phyloP scores from a whole-genome alignment of 176 grass and related monocot species.

The Oryza punctata region DNA sequence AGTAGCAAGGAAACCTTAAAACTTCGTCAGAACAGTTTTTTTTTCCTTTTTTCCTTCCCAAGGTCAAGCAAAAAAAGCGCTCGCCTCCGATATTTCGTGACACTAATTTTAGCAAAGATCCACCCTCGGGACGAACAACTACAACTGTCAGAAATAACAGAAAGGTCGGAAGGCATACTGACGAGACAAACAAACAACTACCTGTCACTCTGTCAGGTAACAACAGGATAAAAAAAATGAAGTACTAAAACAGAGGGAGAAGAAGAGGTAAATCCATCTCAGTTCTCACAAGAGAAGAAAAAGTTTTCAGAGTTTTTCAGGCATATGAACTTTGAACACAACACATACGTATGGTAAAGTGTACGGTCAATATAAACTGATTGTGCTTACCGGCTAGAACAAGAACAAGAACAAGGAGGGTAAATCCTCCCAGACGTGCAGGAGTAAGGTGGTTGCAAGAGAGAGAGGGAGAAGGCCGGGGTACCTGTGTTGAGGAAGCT shows the following conservation, averaged over 20 bases:
- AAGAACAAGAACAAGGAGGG: neutral
- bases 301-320: neutral
- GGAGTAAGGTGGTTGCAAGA: neutral
- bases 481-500: slow-evolving; percentile 36
- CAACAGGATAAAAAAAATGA: neutral
- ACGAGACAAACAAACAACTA: neutral
- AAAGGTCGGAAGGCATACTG: neutral
- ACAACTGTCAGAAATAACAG: slow-evolving; percentile 28
- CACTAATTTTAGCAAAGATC: slow-evolving; percentile 50
- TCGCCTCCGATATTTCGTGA: neutral
- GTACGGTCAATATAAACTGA: neutral
- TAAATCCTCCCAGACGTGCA: neutral
- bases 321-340: neutral
- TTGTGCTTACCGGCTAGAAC: neutral
- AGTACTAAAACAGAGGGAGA: neutral
- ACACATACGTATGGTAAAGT: too few species aligned
- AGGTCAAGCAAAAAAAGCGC: slow-evolving; percentile 20
- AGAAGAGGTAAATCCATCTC: neutral
- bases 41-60: slow-evolving; percentile 16
- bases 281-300: neutral
- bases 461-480: neutral
- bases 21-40: slow-evolving; percentile 17
- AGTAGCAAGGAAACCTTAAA: slow-evolving; percentile 41
- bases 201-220: neutral
- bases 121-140: slow-evolving; percentile 13